Base-by-base conservation (phyloP, 2,329 filamentous ascomycete genomes). In the Dothidotthia symphoricarpi region DNA sequence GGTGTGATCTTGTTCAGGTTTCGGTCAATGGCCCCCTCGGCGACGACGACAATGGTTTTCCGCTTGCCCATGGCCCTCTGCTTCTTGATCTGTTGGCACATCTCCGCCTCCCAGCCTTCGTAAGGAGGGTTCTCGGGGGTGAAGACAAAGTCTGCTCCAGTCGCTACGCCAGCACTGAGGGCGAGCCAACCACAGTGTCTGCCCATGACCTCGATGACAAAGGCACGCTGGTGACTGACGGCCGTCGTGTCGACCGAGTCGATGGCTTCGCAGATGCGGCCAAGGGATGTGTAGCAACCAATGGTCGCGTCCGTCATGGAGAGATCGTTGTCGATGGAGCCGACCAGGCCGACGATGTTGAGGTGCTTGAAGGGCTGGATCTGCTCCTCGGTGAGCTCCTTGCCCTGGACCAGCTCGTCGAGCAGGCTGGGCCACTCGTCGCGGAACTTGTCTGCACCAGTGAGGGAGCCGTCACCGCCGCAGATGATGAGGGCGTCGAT, bases 241-340 rank as follows among this genome's bases (percentile, higher is more conserved):
- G 91, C 91, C 0, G 93, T 97, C 14, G 91, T 90, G 69, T 98
- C 91, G 55, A 98, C 95, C 62, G 89, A 91, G 72, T 98, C 93
- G 41, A 98, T 88, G 62, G 91, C 88, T 65, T 96, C 86, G 70
- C 91, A 97, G 55, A 98, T 95, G 43, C 91, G 83, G 31, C 86
- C 82, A 39, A 98, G 79, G 16, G 93, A 93, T 28, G 90, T 95
- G 73, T 95, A 97, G 67, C 88, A 94, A 39, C 93, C 93, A 64
- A 98, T 96, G 22, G 93, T 98, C 42, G 93, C 91, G 68, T 98
- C 93, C 10, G 93, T 98, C 49, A 88, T 88, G 33, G 90, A 94
- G 70, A 98, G 85, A 64, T 98, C 93, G 64, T 98, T 98, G 76
- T 98, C 93, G 62, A 98, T 98, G 36, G 89, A 95, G 41, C 93